A percentile compares a stretch with the other conserved stretches of the same genome.
Conservation (phyloP, 805 yeast genomes). For the Starmerella khaoyaiensis region DNA sequence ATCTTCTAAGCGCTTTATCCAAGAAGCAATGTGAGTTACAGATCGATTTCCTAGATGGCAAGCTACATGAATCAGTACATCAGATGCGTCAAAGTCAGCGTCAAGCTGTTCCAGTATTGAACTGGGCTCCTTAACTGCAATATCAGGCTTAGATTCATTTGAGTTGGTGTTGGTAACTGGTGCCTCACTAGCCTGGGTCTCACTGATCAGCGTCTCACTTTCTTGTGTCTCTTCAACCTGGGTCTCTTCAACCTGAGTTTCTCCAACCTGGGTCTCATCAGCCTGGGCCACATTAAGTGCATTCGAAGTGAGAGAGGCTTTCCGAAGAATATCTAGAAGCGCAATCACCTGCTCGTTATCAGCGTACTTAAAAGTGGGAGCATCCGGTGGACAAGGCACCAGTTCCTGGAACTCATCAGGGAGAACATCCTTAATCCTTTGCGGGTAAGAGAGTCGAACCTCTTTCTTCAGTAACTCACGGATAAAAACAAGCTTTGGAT, state of each 20-base stretch:
- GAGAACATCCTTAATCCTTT: slow-evolving; percentile 57
- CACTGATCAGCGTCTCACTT: slow-evolving; percentile 20
- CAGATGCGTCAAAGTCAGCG: slow-evolving; percentile 19
- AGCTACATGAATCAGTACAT: slow-evolving; percentile 54
- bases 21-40: slow-evolving; percentile 57
- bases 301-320: too few species aligned
- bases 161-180: too few species aligned
- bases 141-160: too few species aligned
- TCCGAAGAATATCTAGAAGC: slow-evolving; percentile 30
- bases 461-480: slow-evolving; percentile 73
- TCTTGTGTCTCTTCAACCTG: slow-evolving; percentile 11
- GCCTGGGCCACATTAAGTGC: too few species aligned
- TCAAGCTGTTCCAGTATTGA: slow-evolving; percentile 24
- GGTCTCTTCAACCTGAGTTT: too few species aligned
- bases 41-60: slow-evolving; percentile 83
- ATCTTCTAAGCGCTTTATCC: slow-evolving; percentile 33
- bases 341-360: slow-evolving; percentile 23
- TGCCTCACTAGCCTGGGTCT: too few species aligned
- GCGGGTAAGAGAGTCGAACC: slow-evolving; percentile 63
- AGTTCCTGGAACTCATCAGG: slow-evolving; percentile 39
- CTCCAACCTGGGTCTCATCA: too few species aligned
- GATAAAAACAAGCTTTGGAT: slow-evolving; percentile 63
- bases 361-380: slow-evolving; percentile 32
- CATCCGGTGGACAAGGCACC: slow-evolving; percentile 29
- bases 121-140: slow-evolving; percentile 23